Conservation (phyloP, 108 stramenopile species). For the Nitzschia inconspicua region DNA sequence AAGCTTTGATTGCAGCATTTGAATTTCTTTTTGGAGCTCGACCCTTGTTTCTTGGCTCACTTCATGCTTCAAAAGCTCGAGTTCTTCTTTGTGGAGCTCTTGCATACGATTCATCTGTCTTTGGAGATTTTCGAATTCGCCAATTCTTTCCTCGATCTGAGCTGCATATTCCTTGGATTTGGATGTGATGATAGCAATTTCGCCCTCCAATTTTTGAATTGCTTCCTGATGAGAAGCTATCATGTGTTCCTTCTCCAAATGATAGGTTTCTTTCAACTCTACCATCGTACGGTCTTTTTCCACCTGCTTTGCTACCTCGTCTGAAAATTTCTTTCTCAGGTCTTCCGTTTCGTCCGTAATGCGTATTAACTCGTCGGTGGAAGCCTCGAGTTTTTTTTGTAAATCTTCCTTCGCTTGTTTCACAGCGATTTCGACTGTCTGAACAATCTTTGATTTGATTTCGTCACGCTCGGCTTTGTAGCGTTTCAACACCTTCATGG, state of each 20-base stretch:
- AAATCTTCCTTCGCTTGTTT: conserved; percentile 1
- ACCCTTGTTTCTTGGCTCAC: neutral
- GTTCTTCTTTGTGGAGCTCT: conserved; percentile 12
- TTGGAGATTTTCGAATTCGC: conserved; percentile 18
- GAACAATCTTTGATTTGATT: no score
- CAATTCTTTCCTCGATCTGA: conserved; percentile 16
- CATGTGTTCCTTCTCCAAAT: no score
- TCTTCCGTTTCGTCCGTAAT: conserved; percentile 3
- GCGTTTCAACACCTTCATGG: no score
- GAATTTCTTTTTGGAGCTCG: neutral
- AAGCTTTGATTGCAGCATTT: neutral
- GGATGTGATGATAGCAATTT: conserved; percentile 2
- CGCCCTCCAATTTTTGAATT: neutral
- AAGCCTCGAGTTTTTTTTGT: neutral
- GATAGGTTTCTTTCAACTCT: no score
- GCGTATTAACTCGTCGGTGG: no score
- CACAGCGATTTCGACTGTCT: conserved; percentile 2
- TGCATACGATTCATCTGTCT: conserved; percentile 17
- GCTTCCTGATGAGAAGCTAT: no score
- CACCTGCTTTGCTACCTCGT: neutral
- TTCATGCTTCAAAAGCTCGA: conserved; percentile 2
- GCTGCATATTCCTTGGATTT: conserved; percentile 1
- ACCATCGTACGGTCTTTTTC: neutral
- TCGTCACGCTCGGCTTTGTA: no score
- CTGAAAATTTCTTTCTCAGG: neutral